Conservation (phyloP, 108 stramenopile species). For the Nitzschia sp. region DNA sequence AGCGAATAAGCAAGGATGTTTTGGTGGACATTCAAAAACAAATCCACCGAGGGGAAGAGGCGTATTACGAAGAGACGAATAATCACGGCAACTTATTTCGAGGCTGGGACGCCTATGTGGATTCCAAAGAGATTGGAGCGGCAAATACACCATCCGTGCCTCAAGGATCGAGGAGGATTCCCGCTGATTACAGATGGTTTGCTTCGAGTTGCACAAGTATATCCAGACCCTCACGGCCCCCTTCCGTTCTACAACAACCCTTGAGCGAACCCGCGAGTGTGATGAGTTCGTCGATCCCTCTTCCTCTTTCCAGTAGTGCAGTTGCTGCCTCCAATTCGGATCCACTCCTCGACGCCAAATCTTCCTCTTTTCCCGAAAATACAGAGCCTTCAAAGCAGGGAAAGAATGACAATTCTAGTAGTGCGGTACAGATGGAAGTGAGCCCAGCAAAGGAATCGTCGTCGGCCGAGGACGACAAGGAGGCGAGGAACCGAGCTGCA, state of each 20-base stretch:
- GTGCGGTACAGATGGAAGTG: too few species aligned
- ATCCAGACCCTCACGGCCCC: neutral
- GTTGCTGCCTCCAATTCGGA: too few species aligned
- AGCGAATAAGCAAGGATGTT: conserved; percentile 32
- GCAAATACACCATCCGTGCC: neutral
- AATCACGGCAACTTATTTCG: conserved; percentile 59
- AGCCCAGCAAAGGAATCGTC: too few species aligned
- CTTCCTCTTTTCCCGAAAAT: too few species aligned
- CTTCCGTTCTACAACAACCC: neutral
- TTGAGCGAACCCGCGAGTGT: neutral
- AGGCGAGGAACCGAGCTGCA: too few species aligned
- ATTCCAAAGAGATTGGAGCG: conserved; percentile 18
- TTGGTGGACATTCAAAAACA: conserved; percentile 70
- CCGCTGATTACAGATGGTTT: conserved; percentile 65
- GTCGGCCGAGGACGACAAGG: too few species aligned
- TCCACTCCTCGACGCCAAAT: too few species aligned
- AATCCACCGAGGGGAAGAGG: conserved; percentile 72
- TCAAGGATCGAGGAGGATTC: conserved; percentile 41
- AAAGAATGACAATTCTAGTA: too few species aligned
- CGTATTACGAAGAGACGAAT: conserved; percentile 71
- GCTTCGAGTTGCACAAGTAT: conserved; percentile 26
- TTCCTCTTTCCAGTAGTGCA: neutral
- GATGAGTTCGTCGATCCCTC: neutral
- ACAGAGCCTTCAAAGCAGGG: too few species aligned
- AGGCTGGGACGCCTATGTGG: conserved; percentile 72